Evolutionary conservation across 495 filamentous ascomycete species (phyloP).

Genomic region (Aspergillus nanangensis): DNA sequence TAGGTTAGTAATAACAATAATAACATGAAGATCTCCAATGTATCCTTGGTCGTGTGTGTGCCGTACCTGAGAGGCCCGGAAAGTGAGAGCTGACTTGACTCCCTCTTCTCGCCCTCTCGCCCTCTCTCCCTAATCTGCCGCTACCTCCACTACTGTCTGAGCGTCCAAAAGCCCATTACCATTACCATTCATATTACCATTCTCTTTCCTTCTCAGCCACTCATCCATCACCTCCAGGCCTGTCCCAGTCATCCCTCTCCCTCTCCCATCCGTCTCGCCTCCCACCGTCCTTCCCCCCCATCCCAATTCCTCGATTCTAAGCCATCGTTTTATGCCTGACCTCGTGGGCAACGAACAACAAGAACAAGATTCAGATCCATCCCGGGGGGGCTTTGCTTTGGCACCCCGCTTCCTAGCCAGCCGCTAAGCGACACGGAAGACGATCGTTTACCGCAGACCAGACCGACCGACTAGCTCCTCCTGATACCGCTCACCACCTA

Average conservation of each 20-base stretch:
- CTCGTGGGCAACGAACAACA: slow-evolving; percentile 3
- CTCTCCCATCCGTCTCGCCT: background rate
- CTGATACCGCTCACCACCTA: slow-evolving; percentile 23
- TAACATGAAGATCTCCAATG: no score
- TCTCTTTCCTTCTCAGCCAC: slow-evolving; percentile 14
- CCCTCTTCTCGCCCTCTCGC: no score
- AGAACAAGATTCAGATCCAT: slow-evolving; percentile 3
- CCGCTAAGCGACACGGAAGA: slow-evolving; percentile 46
- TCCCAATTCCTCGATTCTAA: no score
- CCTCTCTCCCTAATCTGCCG: slow-evolving; percentile 5
- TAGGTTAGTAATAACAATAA: no score
- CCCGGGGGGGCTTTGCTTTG: slow-evolving; percentile 16
- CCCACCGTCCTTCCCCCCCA: background rate
- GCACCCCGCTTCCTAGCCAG: slow-evolving; percentile 23
- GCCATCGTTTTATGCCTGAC: background rate
- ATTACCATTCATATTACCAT: no score
- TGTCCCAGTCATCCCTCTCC: slow-evolving; percentile 5
- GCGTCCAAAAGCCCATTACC: slow-evolving; percentile 1
- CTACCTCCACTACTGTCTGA: slow-evolving; percentile 16
- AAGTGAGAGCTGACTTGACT: background rate
- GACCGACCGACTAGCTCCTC: slow-evolving; percentile 23
- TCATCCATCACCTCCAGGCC: no score
- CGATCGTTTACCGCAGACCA: slow-evolving; percentile 31
- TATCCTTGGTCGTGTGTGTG: no score
- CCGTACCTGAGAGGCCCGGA: background rate